Conservation (phyloP, 2,329 filamentous ascomycete genomes). For the Coniochaeta ligniaria region DNA sequence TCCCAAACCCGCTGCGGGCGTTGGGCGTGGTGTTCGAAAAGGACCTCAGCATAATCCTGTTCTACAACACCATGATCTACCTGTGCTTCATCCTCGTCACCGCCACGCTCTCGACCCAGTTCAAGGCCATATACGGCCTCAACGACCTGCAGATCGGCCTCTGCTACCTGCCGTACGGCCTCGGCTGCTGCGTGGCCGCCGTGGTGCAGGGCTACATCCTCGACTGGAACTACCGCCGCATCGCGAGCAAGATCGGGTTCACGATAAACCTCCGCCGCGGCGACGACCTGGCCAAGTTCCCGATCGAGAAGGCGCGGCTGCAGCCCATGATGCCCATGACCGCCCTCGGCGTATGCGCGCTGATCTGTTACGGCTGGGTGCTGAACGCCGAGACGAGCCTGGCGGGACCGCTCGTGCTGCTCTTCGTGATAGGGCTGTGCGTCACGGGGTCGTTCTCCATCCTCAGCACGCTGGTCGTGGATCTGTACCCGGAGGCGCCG, state of each 20-base stretch:
- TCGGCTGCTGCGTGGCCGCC: conserved; percentile 40
- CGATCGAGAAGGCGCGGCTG: conserved; percentile 48
- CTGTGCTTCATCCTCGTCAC: conserved; percentile 48
- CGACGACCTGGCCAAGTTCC: conserved; percentile 42
- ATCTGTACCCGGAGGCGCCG: conserved; percentile 52
- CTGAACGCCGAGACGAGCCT: conserved; percentile 42
- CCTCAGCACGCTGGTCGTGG: conserved; percentile 56
- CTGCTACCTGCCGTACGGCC: conserved; percentile 47
- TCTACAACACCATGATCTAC: conserved; percentile 47
- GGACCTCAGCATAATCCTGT: conserved; percentile 46
- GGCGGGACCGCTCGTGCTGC: conserved; percentile 46
- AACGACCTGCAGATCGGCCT: conserved; percentile 44
- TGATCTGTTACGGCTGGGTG: conserved; percentile 52
- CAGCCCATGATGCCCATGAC: conserved; percentile 49
- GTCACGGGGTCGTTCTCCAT: conserved; percentile 57
- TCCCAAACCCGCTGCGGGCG: conserved; percentile 51
- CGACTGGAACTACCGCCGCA: conserved; percentile 64
- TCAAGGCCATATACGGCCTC: conserved; percentile 43
- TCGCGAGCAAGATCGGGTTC: conserved; percentile 55
- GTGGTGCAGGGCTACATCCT: conserved; percentile 49
- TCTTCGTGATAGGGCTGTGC: conserved; percentile 49
- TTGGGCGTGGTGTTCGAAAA: conserved; percentile 48
- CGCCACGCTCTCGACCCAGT: conserved; percentile 44
- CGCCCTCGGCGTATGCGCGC: conserved; percentile 41
- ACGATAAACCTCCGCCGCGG: conserved; percentile 52